Evolutionary conservation across 2,329 filamentous ascomycete species (phyloP).

Genomic region (Orbilia ellipsospora): DNA sequence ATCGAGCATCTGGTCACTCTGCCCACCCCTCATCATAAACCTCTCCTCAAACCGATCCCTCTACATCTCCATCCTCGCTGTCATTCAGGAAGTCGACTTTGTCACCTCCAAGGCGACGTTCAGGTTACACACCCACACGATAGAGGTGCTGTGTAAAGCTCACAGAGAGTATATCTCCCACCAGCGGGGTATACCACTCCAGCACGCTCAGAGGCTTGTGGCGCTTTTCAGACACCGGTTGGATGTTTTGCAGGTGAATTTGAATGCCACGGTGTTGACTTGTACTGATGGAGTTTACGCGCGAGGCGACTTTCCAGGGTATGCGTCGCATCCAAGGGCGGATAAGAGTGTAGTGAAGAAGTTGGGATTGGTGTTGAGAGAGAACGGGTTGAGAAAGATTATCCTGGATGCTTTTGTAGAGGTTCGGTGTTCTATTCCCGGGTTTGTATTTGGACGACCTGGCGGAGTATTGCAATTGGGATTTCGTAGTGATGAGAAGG

Average conservation of each 20-base stretch:
- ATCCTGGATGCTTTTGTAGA: constrained; percentile 45
- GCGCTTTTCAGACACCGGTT: constrained; percentile 25
- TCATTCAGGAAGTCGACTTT: constrained; percentile 45
- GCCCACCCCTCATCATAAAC: constrained; percentile 11
- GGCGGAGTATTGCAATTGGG: not conserved
- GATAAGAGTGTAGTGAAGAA: constrained; percentile 24
- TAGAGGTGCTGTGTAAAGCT: not conserved
- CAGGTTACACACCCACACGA: constrained; percentile 28
- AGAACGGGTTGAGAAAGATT: constrained; percentile 24
- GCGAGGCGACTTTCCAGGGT: constrained; percentile 39
- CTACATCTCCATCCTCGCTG: constrained; percentile 31
- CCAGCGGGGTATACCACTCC: not conserved
- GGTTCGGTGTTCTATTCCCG: constrained; percentile 20
- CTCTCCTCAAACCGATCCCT: too few relatives aligned
- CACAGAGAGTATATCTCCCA: constrained; percentile 24
- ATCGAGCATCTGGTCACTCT: constrained; percentile 35
- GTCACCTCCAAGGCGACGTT: constrained; percentile 24
- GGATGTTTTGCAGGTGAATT: constrained; percentile 38
- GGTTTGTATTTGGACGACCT: constrained; percentile 16
- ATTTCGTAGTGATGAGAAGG: not conserved
- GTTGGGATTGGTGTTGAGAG: constrained; percentile 29
- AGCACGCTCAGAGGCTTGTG: not conserved
- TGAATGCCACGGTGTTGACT: constrained; percentile 23
- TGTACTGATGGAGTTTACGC: constrained; percentile 40
- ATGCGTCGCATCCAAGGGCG: constrained; percentile 15